Base-by-base conservation (phyloP, 495 filamentous ascomycete species). In the Penicillium chermesinum region DNA sequence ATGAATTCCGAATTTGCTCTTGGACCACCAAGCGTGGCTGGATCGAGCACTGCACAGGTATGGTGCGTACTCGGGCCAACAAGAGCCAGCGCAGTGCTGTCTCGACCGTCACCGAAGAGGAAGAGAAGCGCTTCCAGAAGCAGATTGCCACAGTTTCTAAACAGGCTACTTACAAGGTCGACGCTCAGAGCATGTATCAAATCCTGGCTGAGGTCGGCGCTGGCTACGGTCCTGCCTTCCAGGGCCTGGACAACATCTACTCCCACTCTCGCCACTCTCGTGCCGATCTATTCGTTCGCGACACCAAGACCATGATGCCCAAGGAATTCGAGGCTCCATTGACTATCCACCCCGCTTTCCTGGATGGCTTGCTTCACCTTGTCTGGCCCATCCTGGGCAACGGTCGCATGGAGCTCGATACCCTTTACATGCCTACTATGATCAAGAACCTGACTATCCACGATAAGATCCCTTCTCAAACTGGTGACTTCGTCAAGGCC, bases 361-460 rank as follows among this genome's bases (percentile, higher is more conserved):
- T 65, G 14, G 61, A 64, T 27, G 61, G 47, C 8, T 30, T 64
- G 3, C 41, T 64, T 14, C 61, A 64, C 33, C 49, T 64, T 30
- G 51, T 53, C 21, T 74, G 68, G 68, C 67, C 68, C 0, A 65
- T 74, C 19, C 53, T 74, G 12, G 70, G 71, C 4, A 61, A 70
- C 13, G 71, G 70, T 7, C 54, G 65, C n/a, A 63, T 58, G 49
- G 53, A 63, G 9, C 50, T 71, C n/a, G 60, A 66, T 2, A 62
- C 61, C 0, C 54, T 74, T 18, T 74, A 73, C 55, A 70, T 74
- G 64, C 71, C 71, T 0, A 68, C 67, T 4, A 57, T 64, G 39
- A 60, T 74, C 30, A 67, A 67, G 34, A 53, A 53, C 14, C 30
- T 69, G 17, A 56, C 36, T 9, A 56, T 71, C 35, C 54, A 53